Base-by-base conservation (phyloP, 495 filamentous ascomycete species). In the Neurospora sp. region DNA sequence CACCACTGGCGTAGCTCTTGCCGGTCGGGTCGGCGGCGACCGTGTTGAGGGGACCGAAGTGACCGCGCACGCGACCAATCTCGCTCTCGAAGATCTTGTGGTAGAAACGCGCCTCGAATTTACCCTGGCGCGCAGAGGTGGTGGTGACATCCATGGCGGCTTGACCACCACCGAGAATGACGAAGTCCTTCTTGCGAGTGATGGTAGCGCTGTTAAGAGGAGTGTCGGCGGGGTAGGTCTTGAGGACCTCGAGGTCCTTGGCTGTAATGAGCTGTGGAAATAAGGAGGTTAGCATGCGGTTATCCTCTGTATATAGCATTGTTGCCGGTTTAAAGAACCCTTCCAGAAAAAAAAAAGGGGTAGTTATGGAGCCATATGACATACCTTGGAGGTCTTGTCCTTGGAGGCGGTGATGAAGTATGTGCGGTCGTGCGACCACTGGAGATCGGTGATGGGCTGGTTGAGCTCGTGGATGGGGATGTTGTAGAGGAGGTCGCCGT, bases 81-180 rank as follows among this genome's bases (percentile, higher is more conserved):
- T 99, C 96, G 81, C 98, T 95, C 83, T 97, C 94, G 82, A 99
- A 98, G 78, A 99, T 89, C 86, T 95, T 97, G 89, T 99, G 96
- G 87, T 97, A 99, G 87, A 99, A 98, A 70, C 96, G 89, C 35
- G 96, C 96, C 82, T 99, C 96, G 86, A 99, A 99, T 83, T 98
- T 98, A 82, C 96, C 96, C 83, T 98, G 96, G 69, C 96, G 88
- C 12, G 93, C 89, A 38, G 90, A 90, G 48, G 96, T 99, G 20
- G 92, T 96, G n/a, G 96, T 99, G 81, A 99, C 96, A 82, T 98
- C 96, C 93, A 97, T 97, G 77, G 96, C 96, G 72, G 95, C 96
- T 83, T 99, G 96, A 73, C 96, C 96, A 86, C 96, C 96, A 74
- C 96, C 96, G 27, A 99, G 90, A 79, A 99, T 96, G 59, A 98